Base-by-base conservation (phyloP, 768 basidiomycete genomes). In the Artomyces pyxidatus region DNA sequence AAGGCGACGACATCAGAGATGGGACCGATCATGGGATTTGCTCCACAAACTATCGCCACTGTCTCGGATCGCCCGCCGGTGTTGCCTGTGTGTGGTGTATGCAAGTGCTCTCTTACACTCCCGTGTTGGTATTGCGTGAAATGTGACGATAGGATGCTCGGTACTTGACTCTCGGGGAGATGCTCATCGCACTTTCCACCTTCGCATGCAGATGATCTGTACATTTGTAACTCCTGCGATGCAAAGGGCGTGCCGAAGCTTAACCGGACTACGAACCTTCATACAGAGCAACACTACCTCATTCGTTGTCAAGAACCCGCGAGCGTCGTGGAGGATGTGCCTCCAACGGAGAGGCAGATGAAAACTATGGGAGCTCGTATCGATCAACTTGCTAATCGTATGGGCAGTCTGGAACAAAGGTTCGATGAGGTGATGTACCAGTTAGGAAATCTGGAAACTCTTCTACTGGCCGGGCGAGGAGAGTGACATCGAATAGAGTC, bases 71-170 rank as follows among this genome's bases (percentile, higher is more conserved):
- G 32, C 25, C 6, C 19, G 21, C 47, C 37, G 27, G 26, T 22
- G 25, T 29, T 56, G 29, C 48, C 56, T 4, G 11, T 38, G 10
- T 63, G 62, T 39, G 38, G 47, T 14, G 45, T 45, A 0, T 63
- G 64, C 50, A 47, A 41, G 2, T 42, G 52, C n/a, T 28, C 37
- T 1, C 41, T 60, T 12, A 21, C 49, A 3, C 46, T 51, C 38
- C 61, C 64, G 7, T 63, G 64, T 44, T 65, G 64, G 62, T 63
- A 58, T 14, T 65, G 62, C 47, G 55, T 61, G 10, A 52, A 59
- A 21, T 65, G 64, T 40, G 51, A 28, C 2, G 54, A 51, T 39
- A 32, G 47, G 32, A 14, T 11, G 17, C 37, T 35, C 3, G 39
- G 16, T 30, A 14, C 21, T 17, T n/a, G 12, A 11, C 12, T 30